phyloP scores from a whole-genome alignment of 805 yeast species.

The Phaffomyces opuntiae region DNA sequence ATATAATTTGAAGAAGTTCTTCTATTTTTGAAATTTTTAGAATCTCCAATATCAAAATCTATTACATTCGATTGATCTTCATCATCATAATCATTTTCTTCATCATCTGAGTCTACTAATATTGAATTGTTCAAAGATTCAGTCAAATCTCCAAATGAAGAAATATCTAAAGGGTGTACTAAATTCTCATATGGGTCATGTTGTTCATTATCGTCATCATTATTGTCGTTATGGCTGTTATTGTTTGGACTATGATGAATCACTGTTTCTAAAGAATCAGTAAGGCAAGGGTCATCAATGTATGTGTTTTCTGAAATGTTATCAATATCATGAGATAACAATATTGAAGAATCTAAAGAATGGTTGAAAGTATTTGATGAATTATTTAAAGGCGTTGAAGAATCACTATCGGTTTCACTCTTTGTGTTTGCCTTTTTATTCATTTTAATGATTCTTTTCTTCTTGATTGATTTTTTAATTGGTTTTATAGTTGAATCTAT shows the following conservation, averaged over 20 bases:
- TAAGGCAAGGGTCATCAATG: neutral
- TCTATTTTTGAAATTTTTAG: slow-evolving; percentile 2
- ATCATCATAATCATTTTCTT: neutral
- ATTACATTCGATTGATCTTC: neutral
- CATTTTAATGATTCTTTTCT: slow-evolving; percentile 19
- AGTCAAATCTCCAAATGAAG: slow-evolving; percentile 7
- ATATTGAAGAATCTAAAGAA: slow-evolving; percentile 3
- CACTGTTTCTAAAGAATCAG: neutral
- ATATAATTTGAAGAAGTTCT: slow-evolving; percentile 15
- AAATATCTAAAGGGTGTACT: slow-evolving; percentile 21
- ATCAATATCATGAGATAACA: too few species aligned
- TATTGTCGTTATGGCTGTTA: slow-evolving; percentile 1
- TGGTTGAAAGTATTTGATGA: slow-evolving; percentile 1
- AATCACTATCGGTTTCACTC: neutral
- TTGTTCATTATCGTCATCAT: neutral
- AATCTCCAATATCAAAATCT: neutral
- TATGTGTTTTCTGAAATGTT: too few species aligned
- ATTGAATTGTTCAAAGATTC: neutral
- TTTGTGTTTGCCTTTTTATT: neutral
- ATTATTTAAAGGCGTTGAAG: neutral
- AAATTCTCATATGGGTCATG: slow-evolving; percentile 19
- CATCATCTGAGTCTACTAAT: too few species aligned
- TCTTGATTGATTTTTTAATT: slow-evolving; percentile 3
- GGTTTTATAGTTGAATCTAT: neutral
- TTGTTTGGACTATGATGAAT: neutral